Base-by-base conservation (phyloP, 108 stramenopile species). In the Cyclotella sp. region DNA sequence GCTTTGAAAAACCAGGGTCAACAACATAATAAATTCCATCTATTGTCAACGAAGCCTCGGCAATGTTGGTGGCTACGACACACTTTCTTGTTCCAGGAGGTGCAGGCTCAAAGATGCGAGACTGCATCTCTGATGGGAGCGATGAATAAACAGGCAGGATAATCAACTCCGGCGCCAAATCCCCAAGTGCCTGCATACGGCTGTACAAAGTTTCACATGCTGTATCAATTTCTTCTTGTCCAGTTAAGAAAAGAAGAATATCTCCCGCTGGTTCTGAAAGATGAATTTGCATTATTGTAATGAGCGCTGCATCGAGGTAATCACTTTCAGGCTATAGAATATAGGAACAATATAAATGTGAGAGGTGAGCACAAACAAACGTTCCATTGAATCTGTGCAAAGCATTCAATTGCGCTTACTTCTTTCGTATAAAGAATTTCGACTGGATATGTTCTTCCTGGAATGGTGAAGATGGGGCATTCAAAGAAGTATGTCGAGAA, bases 1-100 rank as follows among this genome's bases (percentile, higher is more conserved):
- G 97, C 77, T 98, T 99, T 42, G 89, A 91, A 73, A 99, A 98
- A 3, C 99, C 99, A 55, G 99, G 99, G 86, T 99, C 99, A 27
- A 99, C 94, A 12, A 99, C 99, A 73, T 99, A 99, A 83, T 97
- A 98, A 68, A 99, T 98, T 6, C 99, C 99, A 83, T 99, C 99
- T 76, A 99, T 98, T 30, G 99, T 99, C 64, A 99, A 76, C 9
- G 97, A 98, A 11, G 99, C 98, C 82, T 99, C 99, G 21, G 99
- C 99, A 76, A 99, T 99, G 73, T 99, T 99, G 19, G 98, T 99
- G 19, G 99, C 98, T 12, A 99, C 95, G 1, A 99, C 88, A 66
- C 92, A 94, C 79, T 98, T 99, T 42, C 99, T 91, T 6, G 96
- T 69, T 22, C 98, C 97, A 15, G 84, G 67, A 9, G 99, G 99